Base-by-base conservation (phyloP, 306 rosid genomes). In the Nissolia schottii region DNA sequence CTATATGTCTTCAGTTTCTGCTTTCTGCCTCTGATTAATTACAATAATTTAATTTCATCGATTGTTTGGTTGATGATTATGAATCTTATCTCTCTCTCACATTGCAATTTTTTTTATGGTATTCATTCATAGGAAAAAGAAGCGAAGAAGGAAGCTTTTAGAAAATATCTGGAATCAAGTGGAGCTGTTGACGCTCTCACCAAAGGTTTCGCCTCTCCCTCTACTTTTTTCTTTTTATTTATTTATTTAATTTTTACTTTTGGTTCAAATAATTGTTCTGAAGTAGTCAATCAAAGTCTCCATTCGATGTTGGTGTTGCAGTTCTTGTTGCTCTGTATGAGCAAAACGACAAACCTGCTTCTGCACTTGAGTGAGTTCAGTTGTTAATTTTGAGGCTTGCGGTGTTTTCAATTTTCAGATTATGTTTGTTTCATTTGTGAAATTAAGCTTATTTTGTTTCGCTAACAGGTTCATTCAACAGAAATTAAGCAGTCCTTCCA, bases 291-390 rank as follows among this genome's bases (percentile, higher is more conserved):
- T 43, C 16, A 1, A 27, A 78, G 20, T 20, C 14, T 51, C 65
- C 5, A 16, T 14, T 45, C 3, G 5, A 28, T 59, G 72, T 50
- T 63, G 18, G 7, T 20, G 22, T 74, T 85, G 57, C 85, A 91
- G 98, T 89, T 86, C 87, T 93, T 57, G 97, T 91, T 83, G 78
- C 98, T 43, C 85, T 93, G 24, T 93, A 93, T 51, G 97, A 93
- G 87, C 98, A 93, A 79, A 85, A 93, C 80, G 97, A 91, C 74
- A 93, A 91, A 85, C 97, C 98, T 85, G 86, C 92, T 60, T 87
- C 97, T 80, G 97, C 94, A n/a, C 88, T 94, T 53, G 94, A 91
- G 97, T 89, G 80, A 81, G 92, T 76, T 71, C 60, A 3, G 4
- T 23, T 49, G 41, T 18, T 0, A 6, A n/a, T 34, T 23, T 46